Percentiles rank a stretch among this genome's conserved stretches.
Conservation (phyloP, 805 yeast species). For the Metschnikowia drakensbergensis region DNA sequence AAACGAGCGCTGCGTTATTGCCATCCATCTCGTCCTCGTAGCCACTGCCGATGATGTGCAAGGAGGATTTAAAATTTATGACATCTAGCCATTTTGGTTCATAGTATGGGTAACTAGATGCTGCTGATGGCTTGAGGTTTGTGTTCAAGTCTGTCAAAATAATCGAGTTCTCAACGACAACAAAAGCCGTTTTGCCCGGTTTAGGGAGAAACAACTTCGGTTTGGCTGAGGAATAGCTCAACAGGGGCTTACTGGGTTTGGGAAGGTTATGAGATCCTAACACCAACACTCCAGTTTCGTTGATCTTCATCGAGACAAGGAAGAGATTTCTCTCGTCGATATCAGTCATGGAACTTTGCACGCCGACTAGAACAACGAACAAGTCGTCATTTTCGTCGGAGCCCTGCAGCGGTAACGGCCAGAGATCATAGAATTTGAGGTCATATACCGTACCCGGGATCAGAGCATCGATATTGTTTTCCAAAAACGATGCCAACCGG, state of each 20-base stretch:
- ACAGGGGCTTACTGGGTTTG: slow-evolving; percentile 24
- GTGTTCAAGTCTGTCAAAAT: slow-evolving; percentile 60
- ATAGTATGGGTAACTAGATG: slow-evolving; percentile 25
- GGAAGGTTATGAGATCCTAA: slow-evolving; percentile 66
- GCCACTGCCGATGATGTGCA: slow-evolving; percentile 58
- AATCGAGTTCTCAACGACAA: slow-evolving; percentile 56
- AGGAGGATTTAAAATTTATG: slow-evolving; percentile 51
- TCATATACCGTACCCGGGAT: slow-evolving; percentile 48
- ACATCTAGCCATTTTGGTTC: slow-evolving; percentile 78
- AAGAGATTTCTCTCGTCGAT: slow-evolving; percentile 31
- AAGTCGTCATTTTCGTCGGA: slow-evolving; percentile 5
- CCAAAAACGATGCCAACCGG: slow-evolving; percentile 26
- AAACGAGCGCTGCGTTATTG: slow-evolving; percentile 43
- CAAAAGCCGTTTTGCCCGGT: slow-evolving; percentile 58
- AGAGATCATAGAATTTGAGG: slow-evolving; percentile 60
- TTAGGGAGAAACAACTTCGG: slow-evolving; percentile 56
- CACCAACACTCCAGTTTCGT: slow-evolving; percentile 48
- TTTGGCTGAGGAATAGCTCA: slow-evolving; percentile 11
- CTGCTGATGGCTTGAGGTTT: slow-evolving; percentile 22
- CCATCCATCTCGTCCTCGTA: slow-evolving; percentile 39
- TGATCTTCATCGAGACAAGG: slow-evolving; percentile 51
- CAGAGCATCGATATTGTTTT: slow-evolving; percentile 38
- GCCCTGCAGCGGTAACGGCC: slow-evolving; percentile 39
- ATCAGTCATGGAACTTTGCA: slow-evolving; percentile 12
- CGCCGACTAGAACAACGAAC: slow-evolving; percentile 13